Percentiles rank a stretch among this genome's conserved stretches.
These are phyloP conservation scores for Parasarocladium wereldwijsianum DNA, from an alignment of 2,329 filamentous ascomycete species.

Conservation along the genomic window DNA sequence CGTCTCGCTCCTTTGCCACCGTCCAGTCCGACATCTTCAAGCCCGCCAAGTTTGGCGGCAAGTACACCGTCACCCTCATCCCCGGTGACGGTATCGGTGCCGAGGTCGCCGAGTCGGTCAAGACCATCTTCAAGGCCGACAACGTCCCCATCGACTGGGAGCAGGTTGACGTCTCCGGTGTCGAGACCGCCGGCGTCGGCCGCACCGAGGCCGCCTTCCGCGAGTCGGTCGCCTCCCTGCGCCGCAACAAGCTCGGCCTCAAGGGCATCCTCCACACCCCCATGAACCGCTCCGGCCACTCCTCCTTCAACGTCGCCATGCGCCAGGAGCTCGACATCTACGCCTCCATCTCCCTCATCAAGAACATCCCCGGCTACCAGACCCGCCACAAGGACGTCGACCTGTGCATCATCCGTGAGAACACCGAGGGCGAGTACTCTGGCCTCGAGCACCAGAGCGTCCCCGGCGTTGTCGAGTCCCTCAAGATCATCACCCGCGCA, in stretches of 20 bases:
- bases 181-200: conserved; percentile 41
- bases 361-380: conserved; percentile 98
- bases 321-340: conserved; percentile 99
- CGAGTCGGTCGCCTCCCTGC: conserved; percentile 86
- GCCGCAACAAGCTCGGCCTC: conserved; percentile 96
- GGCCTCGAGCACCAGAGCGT: conserved; percentile 98
- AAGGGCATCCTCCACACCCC: conserved; percentile 99
- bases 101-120: conserved; percentile 94
- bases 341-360: conserved; percentile 92
- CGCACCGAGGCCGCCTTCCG: conserved; percentile 91
- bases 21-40: conserved; percentile 95
- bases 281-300: conserved; percentile 90
- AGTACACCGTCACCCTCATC: conserved; percentile 97
- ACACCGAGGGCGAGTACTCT: conserved; percentile 99
- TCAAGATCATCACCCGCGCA: conserved; percentile 98
- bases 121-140: conserved; percentile 99
- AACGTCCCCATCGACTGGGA: conserved; percentile 99
- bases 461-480: conserved; percentile 87
- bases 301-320: conserved; percentile 98
- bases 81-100: conserved; percentile 97
- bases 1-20: conserved; percentile 54
- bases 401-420: conserved; percentile 98
- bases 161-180: conserved; percentile 85
- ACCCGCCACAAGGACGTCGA: conserved; percentile 96
- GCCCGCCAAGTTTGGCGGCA: conserved; percentile 96